phyloP scores from a whole-genome alignment of 371 early-diverging fungal genomes.

The Lichtheimia hyalospora region DNA sequence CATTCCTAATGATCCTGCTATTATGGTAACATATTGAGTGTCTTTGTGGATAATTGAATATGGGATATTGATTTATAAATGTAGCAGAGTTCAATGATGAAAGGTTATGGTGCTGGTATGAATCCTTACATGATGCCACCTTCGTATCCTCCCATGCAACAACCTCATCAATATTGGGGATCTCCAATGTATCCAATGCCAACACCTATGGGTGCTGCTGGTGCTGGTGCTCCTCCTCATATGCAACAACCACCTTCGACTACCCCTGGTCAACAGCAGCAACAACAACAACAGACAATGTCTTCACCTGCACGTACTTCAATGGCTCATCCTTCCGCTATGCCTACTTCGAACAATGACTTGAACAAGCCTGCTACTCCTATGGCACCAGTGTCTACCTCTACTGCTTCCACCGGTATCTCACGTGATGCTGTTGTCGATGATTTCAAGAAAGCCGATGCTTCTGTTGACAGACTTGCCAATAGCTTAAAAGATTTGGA shows the following conservation, averaged over 20 bases:
- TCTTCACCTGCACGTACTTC: slow-evolving; percentile 21
- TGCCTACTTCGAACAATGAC: slow-evolving; percentile 11
- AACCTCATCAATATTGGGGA: slow-evolving; percentile 23
- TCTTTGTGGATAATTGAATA: too few species aligned
- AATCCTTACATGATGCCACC: slow-evolving; percentile 40
- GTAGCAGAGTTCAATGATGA: slow-evolving; percentile 27
- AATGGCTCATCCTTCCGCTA: slow-evolving; percentile 4
- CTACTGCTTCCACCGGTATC: too few species aligned
- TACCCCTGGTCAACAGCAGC: slow-evolving; percentile 23
- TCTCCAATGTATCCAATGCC: slow-evolving; percentile 25
- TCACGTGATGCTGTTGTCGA: too few species aligned
- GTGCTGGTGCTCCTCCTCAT: slow-evolving; percentile 20
- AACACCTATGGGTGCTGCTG: slow-evolving; percentile 15
- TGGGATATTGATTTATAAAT: background rate
- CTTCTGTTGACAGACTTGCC: slow-evolving; percentile 8
- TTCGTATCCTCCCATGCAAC: slow-evolving; percentile 21
- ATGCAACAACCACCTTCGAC: slow-evolving; percentile 14
- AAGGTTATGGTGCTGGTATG: slow-evolving; percentile 32
- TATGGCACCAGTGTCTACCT: background rate
- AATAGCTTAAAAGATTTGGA: slow-evolving; percentile 9
- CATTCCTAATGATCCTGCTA: slow-evolving; percentile 87
- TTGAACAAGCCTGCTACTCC: slow-evolving; percentile 9
- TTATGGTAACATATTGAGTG: slow-evolving; percentile 62
- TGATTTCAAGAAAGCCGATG: background rate
- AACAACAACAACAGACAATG: slow-evolving; percentile 21